These are phyloP conservation scores for Daldinia caldariorum DNA, from an alignment of 495 filamentous ascomycete genomes.

Conservation along the genomic window DNA sequence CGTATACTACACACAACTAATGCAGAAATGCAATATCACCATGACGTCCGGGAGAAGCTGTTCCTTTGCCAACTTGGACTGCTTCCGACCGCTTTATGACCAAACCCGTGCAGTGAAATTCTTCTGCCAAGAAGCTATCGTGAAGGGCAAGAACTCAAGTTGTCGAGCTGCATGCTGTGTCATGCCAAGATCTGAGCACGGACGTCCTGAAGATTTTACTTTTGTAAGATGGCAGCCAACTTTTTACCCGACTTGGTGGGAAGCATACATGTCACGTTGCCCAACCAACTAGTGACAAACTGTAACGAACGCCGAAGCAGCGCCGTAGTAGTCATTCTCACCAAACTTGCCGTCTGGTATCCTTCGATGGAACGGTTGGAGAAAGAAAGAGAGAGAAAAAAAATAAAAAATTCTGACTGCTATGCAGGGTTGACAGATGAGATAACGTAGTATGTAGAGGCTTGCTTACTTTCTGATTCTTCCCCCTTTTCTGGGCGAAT, in stretches of 20 bases:
- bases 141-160: conserved; percentile 25
- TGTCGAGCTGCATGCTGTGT: conserved; percentile 23
- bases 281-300: conserved; percentile 23
- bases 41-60: conserved; percentile 35
- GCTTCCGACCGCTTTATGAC: neutral
- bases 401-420: conserved; percentile 7
- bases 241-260: conserved; percentile 29
- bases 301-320: conserved; percentile 37
- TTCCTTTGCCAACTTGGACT: conserved; percentile 17
- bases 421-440: neutral
- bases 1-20: neutral
- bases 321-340: conserved; percentile 30
- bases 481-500: neutral
- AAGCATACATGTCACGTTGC: conserved; percentile 33
- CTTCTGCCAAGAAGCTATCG: conserved; percentile 35
- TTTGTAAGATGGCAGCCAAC: conserved; percentile 29
- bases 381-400: no score
- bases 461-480: conserved; percentile 9
- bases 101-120: conserved; percentile 19
- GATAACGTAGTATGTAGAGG: neutral
- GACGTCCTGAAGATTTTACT: conserved; percentile 23
- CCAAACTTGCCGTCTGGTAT: conserved; percentile 28
- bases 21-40: conserved; percentile 13
- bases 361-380: conserved; percentile 21
- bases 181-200: conserved; percentile 30